These are phyloP conservation scores for Neopestalotiopsis clavispora DNA, from an alignment of 2,329 filamentous ascomycete species.

Conservation along the genomic window DNA sequence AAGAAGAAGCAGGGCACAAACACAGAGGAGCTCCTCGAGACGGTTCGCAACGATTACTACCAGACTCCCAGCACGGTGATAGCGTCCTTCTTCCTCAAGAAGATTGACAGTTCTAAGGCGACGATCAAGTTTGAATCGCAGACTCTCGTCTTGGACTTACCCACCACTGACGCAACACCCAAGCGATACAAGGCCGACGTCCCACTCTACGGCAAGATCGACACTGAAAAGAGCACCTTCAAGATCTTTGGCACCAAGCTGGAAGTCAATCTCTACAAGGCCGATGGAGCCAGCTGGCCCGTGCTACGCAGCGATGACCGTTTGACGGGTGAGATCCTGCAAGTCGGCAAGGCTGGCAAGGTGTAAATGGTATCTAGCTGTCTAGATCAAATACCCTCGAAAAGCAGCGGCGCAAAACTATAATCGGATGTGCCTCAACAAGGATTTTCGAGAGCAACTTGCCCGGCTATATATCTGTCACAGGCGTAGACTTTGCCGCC, in stretches of 20 bases:
- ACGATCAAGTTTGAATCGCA: conserved; percentile 71
- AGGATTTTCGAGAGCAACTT: neutral
- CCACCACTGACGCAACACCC: conserved; percentile 75
- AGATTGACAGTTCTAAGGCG: conserved; percentile 84
- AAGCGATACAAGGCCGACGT: conserved; percentile 81
- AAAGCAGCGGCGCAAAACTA: neutral
- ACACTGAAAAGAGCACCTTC: conserved; percentile 75
- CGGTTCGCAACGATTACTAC: conserved; percentile 90
- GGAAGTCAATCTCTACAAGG: conserved; percentile 75
- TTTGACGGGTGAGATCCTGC: conserved; percentile 77
- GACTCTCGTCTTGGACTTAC: conserved; percentile 76
- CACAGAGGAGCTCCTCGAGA: conserved; percentile 75
- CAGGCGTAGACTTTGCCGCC: neutral
- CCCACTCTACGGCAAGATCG: conserved; percentile 77
- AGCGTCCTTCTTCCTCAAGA: conserved; percentile 93
- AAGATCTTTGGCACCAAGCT: conserved; percentile 90
- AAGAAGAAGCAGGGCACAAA: conserved; percentile 42
- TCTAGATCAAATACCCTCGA: neutral
- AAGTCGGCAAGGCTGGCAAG: conserved; percentile 80
- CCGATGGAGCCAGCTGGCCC: conserved; percentile 81
- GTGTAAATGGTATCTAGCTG: conserved; percentile 36
- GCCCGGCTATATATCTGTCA: neutral
- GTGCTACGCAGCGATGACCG: conserved; percentile 80
- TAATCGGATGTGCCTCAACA: neutral
- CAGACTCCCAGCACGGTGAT: conserved; percentile 87